phyloP scores from a whole-genome alignment of 1,284 basidiomycete species.

The Melampsora americana region DNA sequence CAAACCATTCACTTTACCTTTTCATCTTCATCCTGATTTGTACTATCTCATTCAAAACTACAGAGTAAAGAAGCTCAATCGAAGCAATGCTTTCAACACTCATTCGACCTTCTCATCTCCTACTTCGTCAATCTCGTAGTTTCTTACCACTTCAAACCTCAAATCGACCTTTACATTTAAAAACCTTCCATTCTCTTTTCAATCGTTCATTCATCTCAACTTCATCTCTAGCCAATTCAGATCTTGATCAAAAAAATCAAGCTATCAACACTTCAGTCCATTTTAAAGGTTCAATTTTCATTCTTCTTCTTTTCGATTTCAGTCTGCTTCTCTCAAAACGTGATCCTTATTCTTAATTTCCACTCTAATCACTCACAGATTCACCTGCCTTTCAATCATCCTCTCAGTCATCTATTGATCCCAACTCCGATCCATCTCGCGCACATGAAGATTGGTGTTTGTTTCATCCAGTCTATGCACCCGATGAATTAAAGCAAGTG shows the following conservation, averaged over 20 bases:
- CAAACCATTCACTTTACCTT: too few species aligned
- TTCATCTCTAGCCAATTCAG: not conserved
- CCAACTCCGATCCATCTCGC: not conserved
- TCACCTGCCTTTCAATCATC: not conserved
- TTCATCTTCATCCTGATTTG: too few species aligned
- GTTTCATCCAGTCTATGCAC: constrained; percentile 2
- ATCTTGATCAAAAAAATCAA: not conserved
- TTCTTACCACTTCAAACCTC: too few species aligned
- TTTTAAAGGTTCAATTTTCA: not conserved
- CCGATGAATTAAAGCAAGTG: constrained; percentile 10
- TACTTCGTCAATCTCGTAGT: too few species aligned
- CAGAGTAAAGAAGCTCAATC: too few species aligned
- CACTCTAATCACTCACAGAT: not conserved
- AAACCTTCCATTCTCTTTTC: too few species aligned
- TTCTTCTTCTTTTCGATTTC: not conserved
- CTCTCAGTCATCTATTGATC: not conserved
- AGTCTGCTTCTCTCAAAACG: not conserved
- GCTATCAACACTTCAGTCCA: constrained; percentile 6
- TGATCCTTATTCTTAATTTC: not conserved
- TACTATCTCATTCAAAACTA: too few species aligned
- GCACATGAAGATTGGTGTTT: constrained; percentile 13
- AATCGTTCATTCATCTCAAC: too few species aligned
- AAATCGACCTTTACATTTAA: too few species aligned
- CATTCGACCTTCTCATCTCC: too few species aligned
- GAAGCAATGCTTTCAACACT: too few species aligned